phyloP scores from a whole-genome alignment of 2,329 filamentous ascomycete genomes.

The Clarireedia homoeocarpa region DNA sequence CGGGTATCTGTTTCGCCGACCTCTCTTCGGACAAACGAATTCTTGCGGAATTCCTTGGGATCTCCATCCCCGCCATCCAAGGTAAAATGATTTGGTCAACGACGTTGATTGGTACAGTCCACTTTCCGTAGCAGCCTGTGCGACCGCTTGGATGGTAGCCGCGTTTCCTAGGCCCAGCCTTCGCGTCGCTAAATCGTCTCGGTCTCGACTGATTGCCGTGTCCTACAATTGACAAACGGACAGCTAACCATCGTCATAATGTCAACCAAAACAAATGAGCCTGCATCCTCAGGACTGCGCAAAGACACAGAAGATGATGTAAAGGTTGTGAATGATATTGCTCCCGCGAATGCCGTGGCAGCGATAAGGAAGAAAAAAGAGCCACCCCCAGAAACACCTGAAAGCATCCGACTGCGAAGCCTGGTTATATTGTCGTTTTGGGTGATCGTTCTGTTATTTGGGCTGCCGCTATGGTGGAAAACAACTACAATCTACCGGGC shows the following conservation, averaged over 20 bases:
- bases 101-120: too few species aligned
- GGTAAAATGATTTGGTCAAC: too few species aligned
- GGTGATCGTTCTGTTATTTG: constrained; percentile 74
- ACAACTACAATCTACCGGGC: constrained; percentile 91
- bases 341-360: constrained; percentile 21
- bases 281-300: constrained; percentile 9
- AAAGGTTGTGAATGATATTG: constrained; percentile 8
- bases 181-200: constrained; percentile 1
- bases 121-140: neutral
- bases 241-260: constrained; percentile 10
- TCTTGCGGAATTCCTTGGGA: too few species aligned
- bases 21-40: too few species aligned
- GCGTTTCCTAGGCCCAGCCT: neutral
- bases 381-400: constrained; percentile 68
- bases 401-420: constrained; percentile 61
- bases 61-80: too few species aligned
- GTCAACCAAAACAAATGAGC: constrained; percentile 16
- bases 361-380: constrained; percentile 25
- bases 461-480: constrained; percentile 90
- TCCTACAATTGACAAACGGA: neutral
- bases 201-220: neutral
- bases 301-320: neutral
- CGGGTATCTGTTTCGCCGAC: too few species aligned
- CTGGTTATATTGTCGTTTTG: constrained; percentile 83
- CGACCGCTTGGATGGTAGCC: neutral